A percentile compares a stretch with the other conserved stretches of the same genome.
Conservation (phyloP, 306 rosid genomes). For the Gillenia trifoliata region DNA sequence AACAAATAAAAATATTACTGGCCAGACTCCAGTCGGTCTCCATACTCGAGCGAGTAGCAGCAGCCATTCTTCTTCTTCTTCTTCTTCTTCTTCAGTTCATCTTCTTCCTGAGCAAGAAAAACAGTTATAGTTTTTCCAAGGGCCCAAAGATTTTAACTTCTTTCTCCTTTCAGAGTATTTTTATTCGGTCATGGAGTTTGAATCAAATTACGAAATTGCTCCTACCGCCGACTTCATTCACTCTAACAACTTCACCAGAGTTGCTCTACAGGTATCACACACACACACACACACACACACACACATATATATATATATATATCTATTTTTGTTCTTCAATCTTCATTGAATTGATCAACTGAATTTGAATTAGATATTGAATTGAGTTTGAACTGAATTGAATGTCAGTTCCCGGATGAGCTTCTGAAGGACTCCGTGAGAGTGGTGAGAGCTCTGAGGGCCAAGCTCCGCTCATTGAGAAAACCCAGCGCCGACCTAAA, state of each 20-base stretch:
- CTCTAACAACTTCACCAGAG: constrained; percentile 51
- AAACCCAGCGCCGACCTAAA: constrained; percentile 13
- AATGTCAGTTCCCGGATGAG: constrained; percentile 78
- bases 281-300: background rate
- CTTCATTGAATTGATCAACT: background rate
- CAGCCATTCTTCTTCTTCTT: no score
- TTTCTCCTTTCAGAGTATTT: background rate
- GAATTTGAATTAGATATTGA: no score
- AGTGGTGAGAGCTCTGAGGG: constrained; percentile 54
- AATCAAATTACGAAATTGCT: constrained; percentile 53
- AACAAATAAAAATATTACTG: no score
- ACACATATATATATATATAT: no score
- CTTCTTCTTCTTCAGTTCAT: no score
- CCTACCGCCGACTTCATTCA: constrained; percentile 61
- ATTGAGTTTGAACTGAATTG: background rate
- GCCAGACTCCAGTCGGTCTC: no score
- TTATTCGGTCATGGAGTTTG: constrained; percentile 56
- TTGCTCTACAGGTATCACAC: constrained; percentile 67
- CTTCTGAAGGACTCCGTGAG: constrained; percentile 65
- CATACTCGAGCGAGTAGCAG: no score
- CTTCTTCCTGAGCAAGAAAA: no score
- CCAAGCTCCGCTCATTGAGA: constrained; percentile 33
- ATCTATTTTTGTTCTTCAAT: background rate
- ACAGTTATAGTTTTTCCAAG: background rate
- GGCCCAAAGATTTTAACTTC: background rate